A percentile compares a stretch with the other conserved stretches of the same genome.
These are phyloP conservation scores for Vinca minor DNA, from an alignment of 257 asterid species.

Conservation along the genomic window DNA sequence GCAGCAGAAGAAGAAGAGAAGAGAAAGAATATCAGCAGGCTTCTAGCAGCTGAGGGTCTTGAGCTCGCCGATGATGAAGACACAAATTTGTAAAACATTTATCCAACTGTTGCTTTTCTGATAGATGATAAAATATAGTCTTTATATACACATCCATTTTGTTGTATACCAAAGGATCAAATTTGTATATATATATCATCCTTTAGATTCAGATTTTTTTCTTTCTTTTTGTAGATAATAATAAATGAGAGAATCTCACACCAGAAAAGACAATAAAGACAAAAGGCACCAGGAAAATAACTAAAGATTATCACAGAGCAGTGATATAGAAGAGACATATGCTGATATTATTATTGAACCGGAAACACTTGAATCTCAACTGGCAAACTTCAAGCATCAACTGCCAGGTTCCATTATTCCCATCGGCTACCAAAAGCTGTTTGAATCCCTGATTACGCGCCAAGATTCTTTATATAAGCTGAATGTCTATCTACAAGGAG, in stretches of 20 bases:
- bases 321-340: no score
- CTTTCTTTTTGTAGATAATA: no score
- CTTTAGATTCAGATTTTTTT: no score
- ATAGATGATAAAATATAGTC: background rate
- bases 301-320: no score
- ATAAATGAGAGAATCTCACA: no score
- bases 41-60: conserved; percentile 91
- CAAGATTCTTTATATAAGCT: conserved; percentile 30
- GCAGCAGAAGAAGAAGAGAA: conserved; percentile 82
- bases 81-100: conserved; percentile 22
- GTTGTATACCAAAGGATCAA: conserved; percentile 8
- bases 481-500: conserved; percentile 64
- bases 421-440: background rate
- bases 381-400: background rate
- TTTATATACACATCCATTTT: background rate
- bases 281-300: background rate
- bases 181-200: conserved; percentile 3
- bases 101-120: background rate
- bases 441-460: conserved; percentile 10
- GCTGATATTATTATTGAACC: background rate
- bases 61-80: conserved; percentile 74
- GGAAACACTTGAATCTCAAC: background rate
- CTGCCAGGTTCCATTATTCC: background rate
- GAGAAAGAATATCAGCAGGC: conserved; percentile 53
- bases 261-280: background rate